Conservation (phyloP, 345 rosid genomes). For the Barbarea vulgaris region DNA sequence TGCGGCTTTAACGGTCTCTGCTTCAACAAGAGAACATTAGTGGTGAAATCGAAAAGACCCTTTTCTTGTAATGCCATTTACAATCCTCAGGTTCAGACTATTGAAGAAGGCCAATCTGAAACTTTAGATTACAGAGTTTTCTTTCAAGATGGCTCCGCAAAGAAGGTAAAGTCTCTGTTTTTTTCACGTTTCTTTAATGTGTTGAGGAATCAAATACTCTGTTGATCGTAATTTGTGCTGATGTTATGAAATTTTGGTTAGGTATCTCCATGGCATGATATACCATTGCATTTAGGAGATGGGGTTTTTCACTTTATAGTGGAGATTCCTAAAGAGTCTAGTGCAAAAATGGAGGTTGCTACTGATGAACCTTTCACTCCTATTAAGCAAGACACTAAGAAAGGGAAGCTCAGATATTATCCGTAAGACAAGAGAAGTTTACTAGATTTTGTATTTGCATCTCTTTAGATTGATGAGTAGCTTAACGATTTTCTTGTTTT, state of each 20-base stretch:
- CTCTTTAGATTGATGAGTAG: neutral
- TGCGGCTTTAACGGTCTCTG: constrained; percentile 27
- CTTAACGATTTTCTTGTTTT: neutral
- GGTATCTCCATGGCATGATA: constrained; percentile 98
- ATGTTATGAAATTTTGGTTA: constrained; percentile 28
- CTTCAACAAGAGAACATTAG: constrained; percentile 33
- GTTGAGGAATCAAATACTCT: neutral
- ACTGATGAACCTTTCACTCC: constrained; percentile 96
- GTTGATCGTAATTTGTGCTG: neutral
- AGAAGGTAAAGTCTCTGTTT: constrained; percentile 50
- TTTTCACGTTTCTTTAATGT: neutral
- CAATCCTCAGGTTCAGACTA: constrained; percentile 55
- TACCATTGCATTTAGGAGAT: constrained; percentile 78
- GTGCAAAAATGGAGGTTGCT: constrained; percentile 98
- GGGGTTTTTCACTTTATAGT: constrained; percentile 76
- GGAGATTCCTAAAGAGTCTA: constrained; percentile 89
- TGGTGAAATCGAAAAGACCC: constrained; percentile 48
- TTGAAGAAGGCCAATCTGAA: constrained; percentile 75
- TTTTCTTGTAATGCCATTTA: constrained; percentile 63
- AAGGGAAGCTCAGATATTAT: constrained; percentile 46
- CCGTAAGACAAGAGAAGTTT: constrained; percentile 29
- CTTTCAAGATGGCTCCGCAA: constrained; percentile 65
- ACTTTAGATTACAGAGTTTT: constrained; percentile 81
- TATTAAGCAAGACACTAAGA: constrained; percentile 75
- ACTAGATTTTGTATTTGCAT: neutral